Base-by-base conservation (phyloP, 768 basidiomycete species). In the Tephrocybe sp. region DNA sequence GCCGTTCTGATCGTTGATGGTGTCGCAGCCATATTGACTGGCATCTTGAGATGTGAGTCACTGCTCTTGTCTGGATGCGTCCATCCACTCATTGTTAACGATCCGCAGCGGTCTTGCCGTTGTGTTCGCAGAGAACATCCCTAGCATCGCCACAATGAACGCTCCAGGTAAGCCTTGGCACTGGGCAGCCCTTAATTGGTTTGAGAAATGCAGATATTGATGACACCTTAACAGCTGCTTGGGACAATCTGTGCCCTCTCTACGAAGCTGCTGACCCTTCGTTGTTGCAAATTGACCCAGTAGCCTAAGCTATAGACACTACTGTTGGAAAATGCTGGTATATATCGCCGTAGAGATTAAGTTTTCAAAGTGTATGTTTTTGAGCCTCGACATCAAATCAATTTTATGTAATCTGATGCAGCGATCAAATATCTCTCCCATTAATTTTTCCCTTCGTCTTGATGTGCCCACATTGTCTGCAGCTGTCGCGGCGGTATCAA, bases 11-110 rank as follows among this genome's bases (percentile, higher is more conserved):
- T 25, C 23, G 16, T 40, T 47, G 40, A 43, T 19, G 30, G 3
- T 39, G 9, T 36, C 29, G 11, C 27, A 70, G 73, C 47, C 72
- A 71, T 53, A 69, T 68, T 36, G 72, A 76, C 49, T 77, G 74
- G 71, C 70, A 76, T 57, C 61, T 75, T 18, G 70, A 70, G 45
- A 53, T 56, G 64, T 69, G 34, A 49, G 68, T 49, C 19, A 12
- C 41, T 22, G 2, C 23, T 18, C 18, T 30, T 19, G 11, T 38
- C 18, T 12, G 19, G 33, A 10, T 22, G 2, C 11, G 11, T 24
- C 4, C n/a, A 9, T 13, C 18, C 24, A 19, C 42, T 21, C 27
- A 27, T 19, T 12, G 13, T 29, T 15, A 16, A 41, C 40, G 21
- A 50, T 15, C 49, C 29, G n/a, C 31, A 64, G 63, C 34, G 69